A percentile compares a stretch with the other conserved stretches of the same genome.
phyloP scores from a whole-genome alignment of 139 green algal genomes.

The Raphidocelis subcapitata region DNA sequence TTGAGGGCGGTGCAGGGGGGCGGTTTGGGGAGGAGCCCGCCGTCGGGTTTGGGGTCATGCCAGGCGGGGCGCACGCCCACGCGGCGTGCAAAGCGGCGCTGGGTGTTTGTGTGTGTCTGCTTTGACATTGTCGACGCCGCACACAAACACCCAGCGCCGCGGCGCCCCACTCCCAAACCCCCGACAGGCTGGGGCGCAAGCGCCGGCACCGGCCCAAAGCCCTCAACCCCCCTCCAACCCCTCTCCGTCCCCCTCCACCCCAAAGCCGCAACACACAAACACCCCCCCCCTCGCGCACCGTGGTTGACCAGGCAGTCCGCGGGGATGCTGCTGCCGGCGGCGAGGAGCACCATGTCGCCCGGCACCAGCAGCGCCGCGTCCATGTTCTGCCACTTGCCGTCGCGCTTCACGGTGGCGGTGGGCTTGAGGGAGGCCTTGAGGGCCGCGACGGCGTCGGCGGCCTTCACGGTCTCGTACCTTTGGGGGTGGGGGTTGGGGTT shows the following conservation, averaged over 20 bases:
- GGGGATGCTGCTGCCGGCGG: slow-evolving; percentile 66
- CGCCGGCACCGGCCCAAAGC: too few species aligned
- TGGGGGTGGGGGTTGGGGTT: background rate
- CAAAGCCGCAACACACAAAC: background rate
- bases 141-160: too few species aligned
- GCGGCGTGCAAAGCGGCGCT: too few species aligned
- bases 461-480: slow-evolving; percentile 76
- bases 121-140: too few species aligned
- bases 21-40: too few species aligned
- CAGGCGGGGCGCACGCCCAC: too few species aligned
- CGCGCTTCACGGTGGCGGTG: slow-evolving; percentile 71
- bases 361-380: slow-evolving; percentile 70
- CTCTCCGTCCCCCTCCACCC: background rate
- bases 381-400: slow-evolving; percentile 68
- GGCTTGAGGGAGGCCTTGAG: slow-evolving; percentile 86
- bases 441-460: slow-evolving; percentile 78
- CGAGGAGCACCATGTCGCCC: slow-evolving; percentile 77
- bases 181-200: too few species aligned
- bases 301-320: slow-evolving; percentile 61
- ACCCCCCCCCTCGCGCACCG: background rate
- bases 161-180: too few species aligned
- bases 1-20: background rate
- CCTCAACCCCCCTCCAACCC: too few species aligned
- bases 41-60: too few species aligned
- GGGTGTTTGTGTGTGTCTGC: too few species aligned